Percentiles rank a stretch among this genome's conserved stretches.
phyloP scores from a whole-genome alignment of 73 alveolate genomes.

The Blepharisma japonicum region DNA sequence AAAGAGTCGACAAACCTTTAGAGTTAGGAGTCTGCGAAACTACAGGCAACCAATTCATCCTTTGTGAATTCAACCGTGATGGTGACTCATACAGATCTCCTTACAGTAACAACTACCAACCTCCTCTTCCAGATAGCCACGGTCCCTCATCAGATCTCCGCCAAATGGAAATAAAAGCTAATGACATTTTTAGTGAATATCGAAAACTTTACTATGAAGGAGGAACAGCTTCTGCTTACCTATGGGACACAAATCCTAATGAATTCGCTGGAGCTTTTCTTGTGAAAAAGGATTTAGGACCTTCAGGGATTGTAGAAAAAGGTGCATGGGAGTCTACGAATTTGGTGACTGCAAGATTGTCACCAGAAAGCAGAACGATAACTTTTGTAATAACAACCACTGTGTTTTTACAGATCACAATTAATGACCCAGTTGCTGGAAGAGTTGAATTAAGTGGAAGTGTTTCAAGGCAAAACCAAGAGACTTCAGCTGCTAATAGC shows the following conservation, averaged over 20 bases:
- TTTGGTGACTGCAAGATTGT: constrained; percentile 35
- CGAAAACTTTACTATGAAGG: constrained; percentile 71
- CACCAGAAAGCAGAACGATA: constrained; percentile 43
- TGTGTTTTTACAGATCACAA: constrained; percentile 47
- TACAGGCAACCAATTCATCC: constrained; percentile 52
- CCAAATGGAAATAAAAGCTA: constrained; percentile 68
- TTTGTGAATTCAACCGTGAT: constrained; percentile 77
- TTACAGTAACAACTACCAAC: constrained; percentile 72
- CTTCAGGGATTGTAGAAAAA: constrained; percentile 44
- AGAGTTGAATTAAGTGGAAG: constrained; percentile 13
- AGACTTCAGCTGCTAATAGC: not conserved
- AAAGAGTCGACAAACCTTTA: constrained; percentile 58
- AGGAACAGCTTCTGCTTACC: constrained; percentile 70
- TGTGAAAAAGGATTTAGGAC: constrained; percentile 56
- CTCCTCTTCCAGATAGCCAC: constrained; percentile 51
- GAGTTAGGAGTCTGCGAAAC: constrained; percentile 31
- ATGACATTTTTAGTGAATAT: constrained; percentile 67
- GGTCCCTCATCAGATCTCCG: constrained; percentile 57
- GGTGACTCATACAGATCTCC: constrained; percentile 84
- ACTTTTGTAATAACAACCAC: constrained; percentile 61
- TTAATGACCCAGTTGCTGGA: constrained; percentile 9
- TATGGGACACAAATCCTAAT: constrained; percentile 59
- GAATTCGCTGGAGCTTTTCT: constrained; percentile 80
- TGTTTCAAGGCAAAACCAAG: constrained; percentile 5
- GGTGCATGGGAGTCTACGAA: constrained; percentile 70